Evolutionary conservation across 2,329 filamentous ascomycete genomes (phyloP), one percentile per base, ranked within the genome.

Genomic region (Trichoderma asperellum): DNA sequence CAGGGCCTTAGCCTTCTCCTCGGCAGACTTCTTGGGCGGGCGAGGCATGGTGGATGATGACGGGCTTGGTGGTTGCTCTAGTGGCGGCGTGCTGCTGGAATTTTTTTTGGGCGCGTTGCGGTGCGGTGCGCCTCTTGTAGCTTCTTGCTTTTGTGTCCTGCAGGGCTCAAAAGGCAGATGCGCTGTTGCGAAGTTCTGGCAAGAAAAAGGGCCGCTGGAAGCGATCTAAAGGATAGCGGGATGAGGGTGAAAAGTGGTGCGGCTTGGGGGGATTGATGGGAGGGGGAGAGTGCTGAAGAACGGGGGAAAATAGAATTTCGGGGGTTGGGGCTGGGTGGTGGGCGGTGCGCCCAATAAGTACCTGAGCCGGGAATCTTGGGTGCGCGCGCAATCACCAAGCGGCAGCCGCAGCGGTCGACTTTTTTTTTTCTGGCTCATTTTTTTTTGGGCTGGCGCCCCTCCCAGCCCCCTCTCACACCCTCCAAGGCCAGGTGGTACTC

Each of bases 21-120:
- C 78, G 71, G 74, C 77, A 66, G 78, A 78, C 76, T 81, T 79
- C 81, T 84, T 85, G 70, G 81, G 77, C 43, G 81, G 81, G 73
- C 83, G 83, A 76, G 83, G 80, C 83, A 84, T 84, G 73, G 73
- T 57, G 49, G 47, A 43, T 37, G 62, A 56, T n/a, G 40, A 43
- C 40, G 40, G 18, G 2, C n/a, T 40, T 52, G 53, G 68, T 29
- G 24, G 61, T 21, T 66, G 43, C 47, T 62, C 40, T 69, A 52
- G 68, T 56, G 56, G 47, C n/a, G 18, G n/a, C n/a, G 32, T 37
- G 53, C 52, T 66, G 63, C 53, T 66, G 63, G 43, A 4, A 24
- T 63, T 24, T 21, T 49, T 21, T 21, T 49, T 21, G 11, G 64
- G 65, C 64, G 64, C 43, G 64, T n/a, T 68, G 64, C 64, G 27